Evolutionary conservation across 805 yeast species (phyloP).

Genomic region (Saturnispora halmiae): DNA sequence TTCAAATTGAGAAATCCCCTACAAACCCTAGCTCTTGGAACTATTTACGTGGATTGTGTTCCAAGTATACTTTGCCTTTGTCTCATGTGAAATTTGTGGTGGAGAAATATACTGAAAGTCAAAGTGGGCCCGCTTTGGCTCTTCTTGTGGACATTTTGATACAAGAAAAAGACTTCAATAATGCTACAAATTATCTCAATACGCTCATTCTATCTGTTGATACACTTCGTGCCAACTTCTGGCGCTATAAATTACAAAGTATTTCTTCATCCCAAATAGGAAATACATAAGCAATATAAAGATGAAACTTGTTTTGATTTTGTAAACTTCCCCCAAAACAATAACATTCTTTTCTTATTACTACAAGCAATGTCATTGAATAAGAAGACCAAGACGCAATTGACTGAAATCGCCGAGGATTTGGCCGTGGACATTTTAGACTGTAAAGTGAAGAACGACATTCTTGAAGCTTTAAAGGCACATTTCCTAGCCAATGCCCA

Average conservation of each 20-base stretch:
- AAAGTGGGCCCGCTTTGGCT: slow-evolving; percentile 48
- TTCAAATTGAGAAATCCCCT: slow-evolving; percentile 50
- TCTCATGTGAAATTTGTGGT: slow-evolving; percentile 37
- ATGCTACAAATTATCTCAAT: slow-evolving; percentile 39
- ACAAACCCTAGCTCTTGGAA: slow-evolving; percentile 85
- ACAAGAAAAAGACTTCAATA: slow-evolving; percentile 21
- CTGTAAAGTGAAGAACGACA: slow-evolving; percentile 25
- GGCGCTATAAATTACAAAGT: slow-evolving; percentile 17
- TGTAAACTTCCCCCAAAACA: too few species aligned
- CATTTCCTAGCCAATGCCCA: slow-evolving; percentile 19
- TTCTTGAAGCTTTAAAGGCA: slow-evolving; percentile 19
- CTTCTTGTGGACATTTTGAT: slow-evolving; percentile 44
- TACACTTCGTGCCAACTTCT: slow-evolving; percentile 26
- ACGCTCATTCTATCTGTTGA: slow-evolving; percentile 36
- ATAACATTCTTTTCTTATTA: too few species aligned
- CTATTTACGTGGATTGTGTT: slow-evolving; percentile 36
- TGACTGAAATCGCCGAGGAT: slow-evolving; percentile 26
- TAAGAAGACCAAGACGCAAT: slow-evolving; percentile 27
- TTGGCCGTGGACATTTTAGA: slow-evolving; percentile 19
- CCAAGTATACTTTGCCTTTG: not conserved
- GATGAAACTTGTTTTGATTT: slow-evolving; percentile 1
- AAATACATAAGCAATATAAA: slow-evolving; percentile 7
- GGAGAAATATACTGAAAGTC: slow-evolving; percentile 30
- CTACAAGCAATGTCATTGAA: slow-evolving; percentile 4
- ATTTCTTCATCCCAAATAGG: slow-evolving; percentile 6